A percentile compares a stretch with the other conserved stretches of the same genome.
Conservation (phyloP, 1,284 basidiomycete species). For the Melanopsichium pennsylvanicum region DNA sequence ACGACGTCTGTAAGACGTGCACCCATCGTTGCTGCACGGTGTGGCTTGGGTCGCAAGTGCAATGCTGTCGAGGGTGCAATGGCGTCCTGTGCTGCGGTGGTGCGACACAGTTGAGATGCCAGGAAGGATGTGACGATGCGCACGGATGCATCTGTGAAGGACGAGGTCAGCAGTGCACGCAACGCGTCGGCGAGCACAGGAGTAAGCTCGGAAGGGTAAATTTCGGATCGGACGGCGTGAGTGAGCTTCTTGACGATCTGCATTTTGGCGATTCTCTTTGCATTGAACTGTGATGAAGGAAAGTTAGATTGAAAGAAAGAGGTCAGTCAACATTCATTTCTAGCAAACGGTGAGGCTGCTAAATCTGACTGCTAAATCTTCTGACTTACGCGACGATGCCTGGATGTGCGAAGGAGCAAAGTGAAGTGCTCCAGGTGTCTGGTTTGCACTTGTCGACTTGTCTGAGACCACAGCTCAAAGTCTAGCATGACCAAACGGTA, state of each 20-base stretch:
- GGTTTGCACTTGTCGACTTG: conserved; percentile 75
- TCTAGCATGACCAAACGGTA: conserved; percentile 85
- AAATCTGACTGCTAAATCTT: too few relatives aligned
- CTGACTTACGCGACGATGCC: conserved; percentile 66
- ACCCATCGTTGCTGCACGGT: conserved; percentile 10
- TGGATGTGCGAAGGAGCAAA: conserved; percentile 76
- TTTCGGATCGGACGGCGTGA: conserved; percentile 72
- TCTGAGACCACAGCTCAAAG: conserved; percentile 85
- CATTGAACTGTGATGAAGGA: conserved; percentile 36
- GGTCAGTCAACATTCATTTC: too few relatives aligned
- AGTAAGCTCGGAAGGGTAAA: conserved; percentile 4
- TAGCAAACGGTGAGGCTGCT: too few relatives aligned
- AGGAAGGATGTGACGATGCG: conserved; percentile 86
- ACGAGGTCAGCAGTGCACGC: conserved; percentile 66
- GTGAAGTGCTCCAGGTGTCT: conserved; percentile 82
- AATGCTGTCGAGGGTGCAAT: conserved; percentile 22
- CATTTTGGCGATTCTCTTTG: conserved; percentile 57
- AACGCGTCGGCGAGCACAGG: conserved; percentile 22
- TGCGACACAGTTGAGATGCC: conserved; percentile 77
- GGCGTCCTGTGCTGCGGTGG: conserved; percentile 44
- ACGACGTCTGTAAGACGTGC: background rate
- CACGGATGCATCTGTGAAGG: conserved; percentile 77
- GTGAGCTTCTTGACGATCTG: conserved; percentile 78
- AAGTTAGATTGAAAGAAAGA: background rate
- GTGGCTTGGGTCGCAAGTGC: conserved; percentile 1